phyloP scores from a whole-genome alignment of 192 early-diverging fungal species.

The Coemansia sp. region DNA sequence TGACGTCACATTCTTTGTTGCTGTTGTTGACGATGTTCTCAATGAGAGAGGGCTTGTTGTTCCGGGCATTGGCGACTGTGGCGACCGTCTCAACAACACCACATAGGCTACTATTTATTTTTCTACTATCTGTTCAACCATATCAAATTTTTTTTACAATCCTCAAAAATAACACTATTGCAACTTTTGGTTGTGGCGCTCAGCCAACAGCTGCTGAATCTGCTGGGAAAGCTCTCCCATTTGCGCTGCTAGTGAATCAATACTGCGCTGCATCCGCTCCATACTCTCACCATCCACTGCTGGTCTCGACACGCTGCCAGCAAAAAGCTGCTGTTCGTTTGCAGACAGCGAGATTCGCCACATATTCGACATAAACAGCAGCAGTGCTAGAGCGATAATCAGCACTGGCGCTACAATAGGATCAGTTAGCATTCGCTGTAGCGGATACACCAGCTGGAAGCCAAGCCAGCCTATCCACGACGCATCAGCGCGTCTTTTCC shows the following conservation, averaged over 20 bases:
- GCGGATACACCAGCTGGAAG: conserved; percentile 30
- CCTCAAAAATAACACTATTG: not conserved
- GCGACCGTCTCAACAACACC: conserved; percentile 66
- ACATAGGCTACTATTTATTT: conserved; percentile 1
- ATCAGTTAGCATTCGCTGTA: conserved; percentile 4
- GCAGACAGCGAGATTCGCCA: conserved; percentile 21
- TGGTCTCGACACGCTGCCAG: not conserved
- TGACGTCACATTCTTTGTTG: conserved; percentile 61
- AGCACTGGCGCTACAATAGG: conserved; percentile 14
- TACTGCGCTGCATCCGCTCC: conserved; percentile 20
- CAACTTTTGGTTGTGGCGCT: not conserved
- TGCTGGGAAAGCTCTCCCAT: conserved; percentile 20
- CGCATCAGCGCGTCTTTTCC: conserved; percentile 13
- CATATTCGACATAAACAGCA: conserved; percentile 20
- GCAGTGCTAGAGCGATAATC: conserved; percentile 11
- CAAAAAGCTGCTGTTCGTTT: not conserved
- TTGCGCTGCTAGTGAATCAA: conserved; percentile 30
- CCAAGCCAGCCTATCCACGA: conserved; percentile 31
- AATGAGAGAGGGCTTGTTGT: conserved; percentile 60
- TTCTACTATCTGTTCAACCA: not conserved
- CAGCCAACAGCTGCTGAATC: conserved; percentile 23
- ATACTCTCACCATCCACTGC: conserved; percentile 13
- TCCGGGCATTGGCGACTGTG: conserved; percentile 67
- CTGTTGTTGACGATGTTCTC: conserved; percentile 59
- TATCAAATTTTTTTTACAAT: not conserved